A percentile compares a stretch with the other conserved stretches of the same genome.
phyloP scores from a whole-genome alignment of 73 alveolate species.

The Paramecium octaurelia region DNA sequence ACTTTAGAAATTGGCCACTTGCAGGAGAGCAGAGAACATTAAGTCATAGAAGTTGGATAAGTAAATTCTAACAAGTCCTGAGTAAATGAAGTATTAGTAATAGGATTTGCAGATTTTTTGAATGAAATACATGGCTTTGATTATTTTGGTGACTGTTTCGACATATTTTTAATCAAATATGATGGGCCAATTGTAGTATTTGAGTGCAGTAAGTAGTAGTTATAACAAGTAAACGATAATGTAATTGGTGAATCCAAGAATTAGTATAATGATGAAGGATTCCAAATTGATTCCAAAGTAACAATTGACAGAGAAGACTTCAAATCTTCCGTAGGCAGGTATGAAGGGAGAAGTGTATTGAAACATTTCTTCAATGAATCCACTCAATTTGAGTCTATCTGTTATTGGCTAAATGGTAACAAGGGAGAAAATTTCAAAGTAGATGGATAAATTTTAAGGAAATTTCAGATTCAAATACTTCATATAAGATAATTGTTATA shows the following conservation, averaged over 20 bases:
- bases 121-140: not conserved
- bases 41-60: not conserved
- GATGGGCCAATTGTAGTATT: not conserved
- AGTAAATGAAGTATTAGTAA: not conserved
- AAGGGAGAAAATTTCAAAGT: not conserved
- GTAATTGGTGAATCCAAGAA: not conserved
- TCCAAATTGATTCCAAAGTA: not conserved
- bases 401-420: not conserved
- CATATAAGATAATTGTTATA: not conserved
- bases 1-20: not conserved
- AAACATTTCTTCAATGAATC: not conserved
- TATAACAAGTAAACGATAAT: not conserved
- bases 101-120: not conserved
- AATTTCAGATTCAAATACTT: not conserved
- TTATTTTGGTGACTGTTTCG: not conserved
- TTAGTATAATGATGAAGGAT: not conserved
- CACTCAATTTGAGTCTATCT: not conserved
- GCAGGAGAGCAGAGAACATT: not conserved
- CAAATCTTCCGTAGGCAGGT: not conserved
- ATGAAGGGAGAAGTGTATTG: not conserved
- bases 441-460: not conserved
- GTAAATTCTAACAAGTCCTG: not conserved
- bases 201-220: not conserved
- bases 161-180: not conserved
- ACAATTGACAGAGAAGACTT: not conserved